Evolutionary conservation across 768 basidiomycete genomes (phyloP).

Genomic region (Naganishia randhawae): DNA sequence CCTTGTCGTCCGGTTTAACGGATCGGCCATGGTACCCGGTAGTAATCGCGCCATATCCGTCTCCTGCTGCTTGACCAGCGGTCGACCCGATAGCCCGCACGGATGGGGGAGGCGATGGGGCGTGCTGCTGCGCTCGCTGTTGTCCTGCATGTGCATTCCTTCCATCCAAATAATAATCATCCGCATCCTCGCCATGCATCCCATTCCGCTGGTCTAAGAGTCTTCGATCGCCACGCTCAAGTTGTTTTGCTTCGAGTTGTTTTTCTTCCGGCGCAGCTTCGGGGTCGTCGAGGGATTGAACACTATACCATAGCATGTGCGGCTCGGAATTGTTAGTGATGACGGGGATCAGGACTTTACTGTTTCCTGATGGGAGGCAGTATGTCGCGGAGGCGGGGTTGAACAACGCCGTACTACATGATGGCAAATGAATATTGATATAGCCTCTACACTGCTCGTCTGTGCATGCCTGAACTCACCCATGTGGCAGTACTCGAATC

Average conservation of each 20-base stretch:
- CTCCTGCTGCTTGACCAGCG: not conserved
- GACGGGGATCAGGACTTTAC: constrained; percentile 66
- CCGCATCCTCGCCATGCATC: constrained; percentile 36
- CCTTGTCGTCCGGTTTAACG: constrained; percentile 41
- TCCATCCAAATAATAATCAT: constrained; percentile 34
- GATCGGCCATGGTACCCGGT: constrained; percentile 36
- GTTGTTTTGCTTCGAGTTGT: constrained; percentile 29
- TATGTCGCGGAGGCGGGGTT: constrained; percentile 72
- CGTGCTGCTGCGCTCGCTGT: constrained; percentile 24
- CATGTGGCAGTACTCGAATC: constrained; percentile 85
- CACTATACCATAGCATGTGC: constrained; percentile 65
- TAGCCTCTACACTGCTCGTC: not conserved
- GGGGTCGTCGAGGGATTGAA: constrained; percentile 62
- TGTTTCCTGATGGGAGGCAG: constrained; percentile 62
- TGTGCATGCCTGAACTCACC: constrained; percentile 37
- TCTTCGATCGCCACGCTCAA: constrained; percentile 33
- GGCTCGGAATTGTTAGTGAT: constrained; percentile 87
- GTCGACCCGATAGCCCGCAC: not conserved
- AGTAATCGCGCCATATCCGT: not conserved
- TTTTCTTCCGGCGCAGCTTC: constrained; percentile 21
- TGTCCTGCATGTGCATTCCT: constrained; percentile 33
- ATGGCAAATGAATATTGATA: constrained; percentile 5
- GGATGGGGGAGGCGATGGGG: constrained; percentile 4
- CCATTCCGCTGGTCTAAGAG: constrained; percentile 23
- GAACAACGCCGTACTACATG: constrained; percentile 70